A percentile compares a stretch with the other conserved stretches of the same genome.
Evolutionary conservation across 2,329 filamentous ascomycete species (phyloP).

Genomic region (Colletotrichum tanaceti): DNA sequence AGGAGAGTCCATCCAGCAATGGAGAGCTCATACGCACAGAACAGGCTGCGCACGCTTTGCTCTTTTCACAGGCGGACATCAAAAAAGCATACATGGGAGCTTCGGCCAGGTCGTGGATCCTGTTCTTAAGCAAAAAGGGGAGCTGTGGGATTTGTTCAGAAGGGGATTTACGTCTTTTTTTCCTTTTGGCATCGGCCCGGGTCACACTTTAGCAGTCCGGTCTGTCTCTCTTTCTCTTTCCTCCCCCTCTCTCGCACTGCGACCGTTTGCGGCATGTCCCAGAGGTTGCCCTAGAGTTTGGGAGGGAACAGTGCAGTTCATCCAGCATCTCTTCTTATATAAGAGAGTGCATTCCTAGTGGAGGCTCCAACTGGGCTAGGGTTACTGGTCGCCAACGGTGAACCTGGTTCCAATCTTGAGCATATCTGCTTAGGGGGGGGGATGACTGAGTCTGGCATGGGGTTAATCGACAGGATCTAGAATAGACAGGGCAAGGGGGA

Average conservation of each 20-base stretch:
- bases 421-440: not conserved
- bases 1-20: conserved; percentile 30
- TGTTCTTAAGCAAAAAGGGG: conserved; percentile 29
- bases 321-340: not conserved
- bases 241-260: conserved; percentile 1
- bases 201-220: conserved; percentile 16
- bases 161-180: conserved; percentile 29
- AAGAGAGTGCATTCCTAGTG: not conserved
- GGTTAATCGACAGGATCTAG: conserved; percentile 6
- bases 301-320: conserved; percentile 16
- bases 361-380: not conserved
- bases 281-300: not conserved
- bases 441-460: not conserved
- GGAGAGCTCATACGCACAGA: conserved; percentile 27
- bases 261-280: conserved; percentile 1
- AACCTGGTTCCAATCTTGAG: not conserved
- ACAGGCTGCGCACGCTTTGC: conserved; percentile 16
- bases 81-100: conserved; percentile 38
- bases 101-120: conserved; percentile 35
- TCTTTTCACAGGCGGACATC: conserved; percentile 28
- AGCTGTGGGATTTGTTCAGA: conserved; percentile 37
- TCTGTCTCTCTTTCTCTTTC: too few relatives aligned
- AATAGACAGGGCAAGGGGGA: too few relatives aligned
- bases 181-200: conserved; percentile 28
- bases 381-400: conserved; percentile 39